Evolutionary conservation across 192 early-diverging fungal species (phyloP).

Genomic region (Podila clonocystis): DNA sequence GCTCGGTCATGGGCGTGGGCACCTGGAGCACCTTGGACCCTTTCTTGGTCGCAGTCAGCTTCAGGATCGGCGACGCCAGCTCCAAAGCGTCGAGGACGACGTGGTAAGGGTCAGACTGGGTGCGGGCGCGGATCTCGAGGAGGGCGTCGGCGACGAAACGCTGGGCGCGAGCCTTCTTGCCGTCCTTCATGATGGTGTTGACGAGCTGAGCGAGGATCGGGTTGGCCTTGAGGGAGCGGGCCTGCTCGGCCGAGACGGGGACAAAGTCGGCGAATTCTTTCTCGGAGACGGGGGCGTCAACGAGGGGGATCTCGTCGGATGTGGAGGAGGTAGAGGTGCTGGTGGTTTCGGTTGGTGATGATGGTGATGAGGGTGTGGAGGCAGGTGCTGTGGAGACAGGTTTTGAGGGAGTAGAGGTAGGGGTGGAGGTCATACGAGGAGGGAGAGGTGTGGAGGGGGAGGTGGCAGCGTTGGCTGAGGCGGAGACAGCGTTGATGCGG

Average conservation of each 20-base stretch:
- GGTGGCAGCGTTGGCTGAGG: slow-evolving; percentile 29
- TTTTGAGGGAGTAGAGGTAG: not conserved
- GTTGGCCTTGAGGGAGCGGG: slow-evolving; percentile 60
- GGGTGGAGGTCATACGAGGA: slow-evolving; percentile 22
- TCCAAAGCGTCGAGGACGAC: slow-evolving; percentile 80
- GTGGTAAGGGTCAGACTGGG: slow-evolving; percentile 70
- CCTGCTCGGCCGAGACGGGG: slow-evolving; percentile 42
- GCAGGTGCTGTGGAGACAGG: not conserved
- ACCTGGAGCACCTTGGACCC: slow-evolving; percentile 86
- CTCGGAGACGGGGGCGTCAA: not conserved
- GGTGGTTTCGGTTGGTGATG: not conserved
- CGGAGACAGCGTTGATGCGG: slow-evolving; percentile 16
- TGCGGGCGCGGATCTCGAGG: slow-evolving; percentile 68
- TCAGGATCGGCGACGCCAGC: slow-evolving; percentile 78
- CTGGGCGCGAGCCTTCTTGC: slow-evolving; percentile 86
- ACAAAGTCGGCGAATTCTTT: slow-evolving; percentile 25
- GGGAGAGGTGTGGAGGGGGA: slow-evolving; percentile 39
- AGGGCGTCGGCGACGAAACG: slow-evolving; percentile 74
- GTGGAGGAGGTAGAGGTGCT: not conserved
- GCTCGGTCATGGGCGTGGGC: slow-evolving; percentile 79
- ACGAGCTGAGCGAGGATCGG: slow-evolving; percentile 81
- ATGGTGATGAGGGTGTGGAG: not conserved
- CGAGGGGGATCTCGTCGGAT: not conserved
- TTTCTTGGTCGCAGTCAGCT: slow-evolving; percentile 72
- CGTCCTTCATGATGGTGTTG: slow-evolving; percentile 93